Percentiles rank a stretch among this genome's conserved stretches.
Evolutionary conservation across 2,329 filamentous ascomycete genomes (phyloP).

Genomic region (Apiospora aurea): DNA sequence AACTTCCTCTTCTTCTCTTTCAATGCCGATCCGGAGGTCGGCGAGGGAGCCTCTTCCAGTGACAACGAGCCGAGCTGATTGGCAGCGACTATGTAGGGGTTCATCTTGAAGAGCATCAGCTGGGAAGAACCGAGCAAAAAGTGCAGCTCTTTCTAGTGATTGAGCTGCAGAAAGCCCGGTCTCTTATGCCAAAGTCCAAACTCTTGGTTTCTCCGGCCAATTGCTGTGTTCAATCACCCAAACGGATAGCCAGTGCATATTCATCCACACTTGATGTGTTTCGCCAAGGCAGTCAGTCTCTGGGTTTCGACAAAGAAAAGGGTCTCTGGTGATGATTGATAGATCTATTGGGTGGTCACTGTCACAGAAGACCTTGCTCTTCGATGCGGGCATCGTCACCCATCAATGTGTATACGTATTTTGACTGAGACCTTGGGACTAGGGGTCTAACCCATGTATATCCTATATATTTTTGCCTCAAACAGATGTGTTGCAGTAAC

Average conservation of each 20-base stretch:
- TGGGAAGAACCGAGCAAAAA: not conserved
- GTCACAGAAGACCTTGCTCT: not conserved
- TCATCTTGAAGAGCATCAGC: not conserved
- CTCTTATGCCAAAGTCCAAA: not conserved
- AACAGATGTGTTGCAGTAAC: not conserved
- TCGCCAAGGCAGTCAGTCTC: not conserved
- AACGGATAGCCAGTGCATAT: not conserved
- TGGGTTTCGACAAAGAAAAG: not conserved
- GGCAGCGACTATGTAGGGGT: not conserved
- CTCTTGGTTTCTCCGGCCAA: not conserved
- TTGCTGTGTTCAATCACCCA: not conserved
- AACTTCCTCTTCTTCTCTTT: not conserved
- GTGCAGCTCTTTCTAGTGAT: not conserved
- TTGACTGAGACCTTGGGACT: too few relatives aligned
- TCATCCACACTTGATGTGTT: not conserved
- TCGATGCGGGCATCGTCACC: not conserved
- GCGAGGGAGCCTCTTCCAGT: not conserved
- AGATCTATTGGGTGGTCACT: not conserved
- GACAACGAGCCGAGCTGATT: not conserved
- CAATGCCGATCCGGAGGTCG: not conserved
- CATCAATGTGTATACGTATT: not conserved
- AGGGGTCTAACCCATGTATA: not conserved
- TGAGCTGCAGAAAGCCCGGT: not conserved
- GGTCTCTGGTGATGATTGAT: not conserved
- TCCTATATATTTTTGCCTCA: not conserved